Evolutionary conservation across 2,329 filamentous ascomycete species (phyloP), one percentile per base, ranked within the genome.

Genomic region (Cyanodermella asteris): DNA sequence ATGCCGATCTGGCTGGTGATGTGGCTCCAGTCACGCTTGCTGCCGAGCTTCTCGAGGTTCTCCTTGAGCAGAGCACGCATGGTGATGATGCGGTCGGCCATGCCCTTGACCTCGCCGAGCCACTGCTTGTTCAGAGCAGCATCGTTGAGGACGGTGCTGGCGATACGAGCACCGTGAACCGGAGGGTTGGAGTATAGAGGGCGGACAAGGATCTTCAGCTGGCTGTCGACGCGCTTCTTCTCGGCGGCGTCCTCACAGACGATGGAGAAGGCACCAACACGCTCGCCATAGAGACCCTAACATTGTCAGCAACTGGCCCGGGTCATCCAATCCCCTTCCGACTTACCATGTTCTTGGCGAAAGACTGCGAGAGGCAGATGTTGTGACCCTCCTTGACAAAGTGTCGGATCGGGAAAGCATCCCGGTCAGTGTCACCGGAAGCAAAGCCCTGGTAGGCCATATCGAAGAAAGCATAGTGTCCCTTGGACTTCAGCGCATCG

Each of bases 401-500:
- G 63, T 93, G 64, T 38, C 87, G 72, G 38, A 94, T 65, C 32
- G 87, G 78, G 48, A 84, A 94, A 35, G 87, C 87, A 49, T 97
- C 84, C 53, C 72, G 72, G 61, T 90, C 68, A 36, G 77, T 87
- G 55, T 91, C 68, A 39, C 84, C 84, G 36, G 74, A 87, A 40
- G 84, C 84, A 46, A 97, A 94, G 41, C 84, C 84, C 59, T 97
- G 84, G 64, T 97, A 97, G 36, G 84, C 84, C 82, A 93, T 93
- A 54, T 94, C 84, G 59, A 94, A 97, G 68, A 97, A 93, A 42
- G 80, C 72, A 50, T 74, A 91, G 64, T 94, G 84, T 25, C 64
- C 71, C 50, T 75, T 70, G 47, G 69, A 64, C 66, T 90, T 90
- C 52, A 91, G 70, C 33, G 73, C 75, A 32, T 74, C 57, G 52